Evolutionary conservation across 192 early-diverging fungal genomes (phyloP), one percentile per base, ranked within the genome.

Genomic region (Podila minutissima): DNA sequence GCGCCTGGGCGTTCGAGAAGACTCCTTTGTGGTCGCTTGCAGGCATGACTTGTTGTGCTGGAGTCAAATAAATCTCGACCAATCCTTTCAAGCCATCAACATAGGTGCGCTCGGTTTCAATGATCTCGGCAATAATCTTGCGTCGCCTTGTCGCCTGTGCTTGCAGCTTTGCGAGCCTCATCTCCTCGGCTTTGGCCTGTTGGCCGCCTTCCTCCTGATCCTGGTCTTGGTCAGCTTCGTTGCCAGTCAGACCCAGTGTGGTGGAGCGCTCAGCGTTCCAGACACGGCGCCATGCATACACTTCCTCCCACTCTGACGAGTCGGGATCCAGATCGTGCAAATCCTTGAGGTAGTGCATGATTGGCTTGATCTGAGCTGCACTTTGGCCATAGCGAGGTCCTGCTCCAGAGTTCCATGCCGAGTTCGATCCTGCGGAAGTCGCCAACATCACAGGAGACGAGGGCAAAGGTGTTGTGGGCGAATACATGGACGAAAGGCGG

Each of bases 41-140:
- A 19, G 86, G 84, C 63, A 92, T 82, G 7, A 89, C 67, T n/a
- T 71, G 71, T 62, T 59, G 83, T 17, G 73, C 74, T 3, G 86
- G 86, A 0, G 74, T 67, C 46, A 83, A 46, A 29, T 83, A 86
- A 26, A 75, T 69, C 35, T 90, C 91, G 4, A 94, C 86, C 33
- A 97, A 75, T 46, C 91, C 90, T 67, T 89, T 86, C 59, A 98
- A 78, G 29, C 93, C 91, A 49, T 93, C 87, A 12, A 98, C 95
- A 76, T 98, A 98, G 2, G 95, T 95, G 48, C 89, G 78, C 84
- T 97, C 96, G 4, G 96, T 96, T 61, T 91, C 84, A 31, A 96
- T 73, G 33, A 97, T 90, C 85, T 97, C 96, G 9, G 86, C 88
- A 13, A 94, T 86, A 12, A 96, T 92, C 48, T 87, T 76, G 51